These are phyloP conservation scores for Syncephalastrum monosporum DNA, from an alignment of 371 early-diverging fungal species.

Conservation along the genomic window DNA sequence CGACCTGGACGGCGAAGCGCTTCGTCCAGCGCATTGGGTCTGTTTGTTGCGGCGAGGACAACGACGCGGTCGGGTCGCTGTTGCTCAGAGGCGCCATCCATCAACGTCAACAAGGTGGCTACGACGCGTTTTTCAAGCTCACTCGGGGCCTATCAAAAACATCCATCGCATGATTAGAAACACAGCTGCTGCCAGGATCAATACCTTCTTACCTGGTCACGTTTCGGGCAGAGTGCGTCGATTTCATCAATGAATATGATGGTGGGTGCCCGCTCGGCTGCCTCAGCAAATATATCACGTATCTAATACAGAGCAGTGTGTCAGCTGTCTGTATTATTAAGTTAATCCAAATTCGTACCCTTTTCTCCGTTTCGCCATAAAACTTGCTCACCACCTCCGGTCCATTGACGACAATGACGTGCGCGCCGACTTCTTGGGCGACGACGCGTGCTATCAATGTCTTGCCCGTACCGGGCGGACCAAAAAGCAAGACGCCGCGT, in stretches of 20 bases:
- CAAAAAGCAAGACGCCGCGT: conserved; percentile 89
- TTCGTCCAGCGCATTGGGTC: conserved; percentile 91
- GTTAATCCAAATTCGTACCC: conserved; percentile 40
- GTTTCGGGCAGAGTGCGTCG: conserved; percentile 92
- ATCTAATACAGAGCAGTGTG: conserved; percentile 30
- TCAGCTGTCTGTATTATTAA: background rate
- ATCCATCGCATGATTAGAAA: background rate
- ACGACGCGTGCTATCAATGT: conserved; percentile 92
- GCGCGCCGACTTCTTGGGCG: conserved; percentile 79
- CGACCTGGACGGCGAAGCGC: conserved; percentile 98
- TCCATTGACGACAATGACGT: conserved; percentile 89
- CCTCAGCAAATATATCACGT: conserved; percentile 79
- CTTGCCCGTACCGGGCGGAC: conserved; percentile 99
- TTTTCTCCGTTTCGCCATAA: conserved; percentile 96
- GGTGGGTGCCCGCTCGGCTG: conserved; percentile 80
- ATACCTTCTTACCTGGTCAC: conserved; percentile 66
- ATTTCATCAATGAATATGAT: conserved; percentile 99
- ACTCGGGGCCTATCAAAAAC: conserved; percentile 50
- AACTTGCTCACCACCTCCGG: conserved; percentile 95
- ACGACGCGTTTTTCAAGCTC: conserved; percentile 91
- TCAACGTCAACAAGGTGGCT: conserved; percentile 92
- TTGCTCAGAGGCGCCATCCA: conserved; percentile 83
- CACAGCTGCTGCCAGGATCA: background rate
- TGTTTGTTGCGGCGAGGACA: conserved; percentile 97
- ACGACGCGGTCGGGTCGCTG: conserved; percentile 51